Evolutionary conservation across 2,329 filamentous ascomycete genomes (phyloP), one percentile per base, ranked within the genome.

Genomic region (Chrysosporium queenslandicum): DNA sequence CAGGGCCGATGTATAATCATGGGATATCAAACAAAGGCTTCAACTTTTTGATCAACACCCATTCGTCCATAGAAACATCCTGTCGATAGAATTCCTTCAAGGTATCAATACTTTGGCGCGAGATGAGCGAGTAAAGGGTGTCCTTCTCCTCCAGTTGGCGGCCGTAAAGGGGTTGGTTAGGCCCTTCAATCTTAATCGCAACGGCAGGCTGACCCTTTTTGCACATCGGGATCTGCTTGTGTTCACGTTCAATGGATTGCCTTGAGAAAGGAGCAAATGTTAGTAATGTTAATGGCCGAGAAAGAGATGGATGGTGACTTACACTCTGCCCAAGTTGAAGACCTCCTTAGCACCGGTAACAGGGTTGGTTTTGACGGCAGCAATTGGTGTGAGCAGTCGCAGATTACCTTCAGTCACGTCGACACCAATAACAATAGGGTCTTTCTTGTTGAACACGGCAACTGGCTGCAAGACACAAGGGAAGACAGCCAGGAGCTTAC

Each of bases 161-260:
- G 54, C 92, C 92, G 66, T 98, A 98, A 54, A 85, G 81, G 14
- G 92, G 94, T 74, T 98, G 92, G 67, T 91, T 87, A 54, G 83
- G 74, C 50, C 89, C 91, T 74, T 98, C 94, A 63, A 98, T 94
- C 78, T 98, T 98, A 75, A 98, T 78, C 18, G 92, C 92, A 8
- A 98, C 94, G 1, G 89, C 94, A n/a, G 94, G 92, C 66, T 94
- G 87, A 49, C 91, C 91, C 74, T 89, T 91, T 72, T 98, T 98
- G 76, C 88, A 94, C 53, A 95, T 78, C 8, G 78, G 80, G 59
- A 98, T 84, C 58, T 92, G 82, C 75, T 98, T 98, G 79, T 98
- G 92, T 61, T 98, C 94, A 66, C 94, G 85, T 71, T 98, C 91
- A 65, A 98, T 98, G 1, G 86, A 90, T 52, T 87, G 87, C n/a